Evolutionary conservation across 169 alveolate species (phyloP).

Genomic region (Cystoisospora suis): DNA sequence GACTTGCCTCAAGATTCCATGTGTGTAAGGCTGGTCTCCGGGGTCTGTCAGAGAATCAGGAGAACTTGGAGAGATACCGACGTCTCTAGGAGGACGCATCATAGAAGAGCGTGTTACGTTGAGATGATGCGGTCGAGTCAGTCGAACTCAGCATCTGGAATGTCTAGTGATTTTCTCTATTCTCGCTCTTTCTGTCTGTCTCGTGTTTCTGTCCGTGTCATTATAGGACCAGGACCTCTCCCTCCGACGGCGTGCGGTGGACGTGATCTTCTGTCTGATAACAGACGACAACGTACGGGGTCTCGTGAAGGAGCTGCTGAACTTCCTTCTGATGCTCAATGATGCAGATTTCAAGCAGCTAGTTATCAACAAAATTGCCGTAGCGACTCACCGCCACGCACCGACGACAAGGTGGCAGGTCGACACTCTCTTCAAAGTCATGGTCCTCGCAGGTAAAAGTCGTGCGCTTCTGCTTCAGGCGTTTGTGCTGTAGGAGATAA

Average conservation of each 20-base stretch:
- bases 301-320: slow-evolving; percentile 60
- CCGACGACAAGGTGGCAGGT: slow-evolving; percentile 64
- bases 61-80: too few relatives aligned
- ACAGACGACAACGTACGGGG: slow-evolving; percentile 78
- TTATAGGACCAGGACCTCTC: slow-evolving; percentile 95
- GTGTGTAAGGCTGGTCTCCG: too few relatives aligned
- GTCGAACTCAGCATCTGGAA: too few relatives aligned
- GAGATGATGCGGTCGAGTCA: too few relatives aligned
- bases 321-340: slow-evolving; percentile 45
- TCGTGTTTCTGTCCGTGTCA: slow-evolving; percentile 74
- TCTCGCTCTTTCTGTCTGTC: slow-evolving; percentile 46
- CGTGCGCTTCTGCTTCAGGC: too few relatives aligned
- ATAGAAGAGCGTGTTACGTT: too few relatives aligned
- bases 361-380: slow-evolving; percentile 30
- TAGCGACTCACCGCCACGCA: slow-evolving; percentile 31
- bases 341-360: slow-evolving; percentile 45
- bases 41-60: too few relatives aligned
- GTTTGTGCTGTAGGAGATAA: too few relatives aligned
- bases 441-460: slow-evolving; percentile 32
- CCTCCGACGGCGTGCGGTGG: slow-evolving; percentile 95
- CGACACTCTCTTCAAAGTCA: slow-evolving; percentile 61
- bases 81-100: too few relatives aligned
- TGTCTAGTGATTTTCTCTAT: neutral
- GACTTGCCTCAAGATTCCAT: too few relatives aligned
- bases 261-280: slow-evolving; percentile 92